Conservation (phyloP, 768 basidiomycete genomes). For the Leccinum arenicola region DNA sequence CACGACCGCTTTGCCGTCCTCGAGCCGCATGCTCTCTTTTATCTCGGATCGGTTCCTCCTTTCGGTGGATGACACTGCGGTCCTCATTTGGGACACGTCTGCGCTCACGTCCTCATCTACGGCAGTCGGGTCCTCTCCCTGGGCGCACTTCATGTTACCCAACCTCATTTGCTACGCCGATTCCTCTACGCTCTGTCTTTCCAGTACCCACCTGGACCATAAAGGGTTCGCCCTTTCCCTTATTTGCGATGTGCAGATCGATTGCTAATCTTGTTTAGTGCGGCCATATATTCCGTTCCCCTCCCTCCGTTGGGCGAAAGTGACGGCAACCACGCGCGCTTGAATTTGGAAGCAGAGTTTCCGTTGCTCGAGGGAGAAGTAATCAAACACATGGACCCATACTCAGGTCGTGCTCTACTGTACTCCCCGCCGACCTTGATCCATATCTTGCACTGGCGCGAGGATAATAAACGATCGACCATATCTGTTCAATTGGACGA, state of each 20-base stretch:
- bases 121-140: not conserved
- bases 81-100: slow-evolving; percentile 18
- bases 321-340: not conserved
- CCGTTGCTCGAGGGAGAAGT: slow-evolving; percentile 14
- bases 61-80: slow-evolving; percentile 6
- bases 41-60: slow-evolving; percentile 23
- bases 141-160: slow-evolving; percentile 12
- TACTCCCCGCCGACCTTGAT: slow-evolving; percentile 28
- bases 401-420: slow-evolving; percentile 31
- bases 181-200: slow-evolving; percentile 14
- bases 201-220: not conserved
- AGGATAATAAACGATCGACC: slow-evolving; percentile 17
- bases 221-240: slow-evolving; percentile 10
- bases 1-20: not conserved
- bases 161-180: slow-evolving; percentile 4
- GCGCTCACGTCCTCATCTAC: not conserved
- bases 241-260: not conserved
- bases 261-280: slow-evolving; percentile 6
- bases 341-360: slow-evolving; percentile 15
- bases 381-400: slow-evolving; percentile 37
- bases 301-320: not conserved
- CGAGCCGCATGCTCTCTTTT: slow-evolving; percentile 15
- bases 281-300: slow-evolving; percentile 10
- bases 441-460: slow-evolving; percentile 40
- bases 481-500: slow-evolving; percentile 26